Percentiles rank a stretch among this genome's conserved stretches.
phyloP scores from a whole-genome alignment of 495 filamentous ascomycete species.

The Cercophora samala region DNA sequence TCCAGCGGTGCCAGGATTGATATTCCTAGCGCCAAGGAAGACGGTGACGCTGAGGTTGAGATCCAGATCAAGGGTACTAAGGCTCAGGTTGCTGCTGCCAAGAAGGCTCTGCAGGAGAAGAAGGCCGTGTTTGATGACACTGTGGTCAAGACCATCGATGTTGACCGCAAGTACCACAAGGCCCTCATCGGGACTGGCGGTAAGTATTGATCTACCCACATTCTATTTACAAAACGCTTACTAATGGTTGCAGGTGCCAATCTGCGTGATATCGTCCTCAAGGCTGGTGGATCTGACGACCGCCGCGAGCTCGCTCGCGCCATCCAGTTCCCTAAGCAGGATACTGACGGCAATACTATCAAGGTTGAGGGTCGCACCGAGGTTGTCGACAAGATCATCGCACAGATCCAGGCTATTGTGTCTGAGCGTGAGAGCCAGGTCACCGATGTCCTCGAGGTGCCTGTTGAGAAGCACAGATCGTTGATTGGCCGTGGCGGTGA shows the following conservation, averaged over 20 bases:
- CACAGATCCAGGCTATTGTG: slow-evolving; percentile 74
- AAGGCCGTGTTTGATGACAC: slow-evolving; percentile 81
- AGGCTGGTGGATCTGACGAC: slow-evolving; percentile 86
- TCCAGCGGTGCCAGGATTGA: slow-evolving; percentile 83
- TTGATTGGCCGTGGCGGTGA: slow-evolving; percentile 92
- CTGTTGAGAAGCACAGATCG: slow-evolving; percentile 80
- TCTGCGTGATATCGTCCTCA: slow-evolving; percentile 79
- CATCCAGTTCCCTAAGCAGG: slow-evolving; percentile 83
- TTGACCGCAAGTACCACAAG: slow-evolving; percentile 87
- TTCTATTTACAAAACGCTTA: neutral
- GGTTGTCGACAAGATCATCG: slow-evolving; percentile 85
- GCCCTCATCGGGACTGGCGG: slow-evolving; percentile 84
- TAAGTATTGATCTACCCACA: slow-evolving; percentile 43
- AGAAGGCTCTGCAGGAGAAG: slow-evolving; percentile 82
- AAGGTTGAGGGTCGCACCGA: slow-evolving; percentile 76
- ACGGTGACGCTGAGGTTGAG: slow-evolving; percentile 64
- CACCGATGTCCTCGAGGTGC: slow-evolving; percentile 71
- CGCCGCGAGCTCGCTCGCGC: slow-evolving; percentile 73
- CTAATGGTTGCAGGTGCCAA: slow-evolving; percentile 61
- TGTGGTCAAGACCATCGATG: slow-evolving; percentile 73
- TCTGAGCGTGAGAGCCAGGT: slow-evolving; percentile 74
- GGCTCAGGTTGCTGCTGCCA: slow-evolving; percentile 81
- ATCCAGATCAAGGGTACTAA: slow-evolving; percentile 90
- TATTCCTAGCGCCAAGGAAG: slow-evolving; percentile 65
- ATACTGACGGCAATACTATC: slow-evolving; percentile 77